Percentiles rank a stretch among this genome's conserved stretches.
Conservation (phyloP, 2,329 filamentous ascomycete species). For the Dothidotthia symphoricarpi region DNA sequence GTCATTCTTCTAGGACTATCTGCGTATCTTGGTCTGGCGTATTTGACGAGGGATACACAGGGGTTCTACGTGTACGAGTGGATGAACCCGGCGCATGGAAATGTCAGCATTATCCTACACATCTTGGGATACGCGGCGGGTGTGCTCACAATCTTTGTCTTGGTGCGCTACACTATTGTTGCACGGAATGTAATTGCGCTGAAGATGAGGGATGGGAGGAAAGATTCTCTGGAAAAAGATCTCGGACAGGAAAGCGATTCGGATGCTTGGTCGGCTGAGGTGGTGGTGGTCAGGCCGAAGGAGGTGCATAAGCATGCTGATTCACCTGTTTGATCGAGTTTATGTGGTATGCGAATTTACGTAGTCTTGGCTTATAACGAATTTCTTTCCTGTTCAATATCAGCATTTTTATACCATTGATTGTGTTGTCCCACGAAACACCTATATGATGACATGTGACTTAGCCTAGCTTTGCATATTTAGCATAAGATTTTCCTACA, state of each 20-base stretch:
- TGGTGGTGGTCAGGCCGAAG: slow-evolving; percentile 8
- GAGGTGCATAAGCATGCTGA: slow-evolving; percentile 2
- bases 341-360: too few species aligned
- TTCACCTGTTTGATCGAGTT: slow-evolving; percentile 3
- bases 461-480: too few species aligned
- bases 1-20: slow-evolving; percentile 66
- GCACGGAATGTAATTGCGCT: slow-evolving; percentile 12
- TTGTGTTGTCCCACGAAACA: too few species aligned
- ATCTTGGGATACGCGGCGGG: slow-evolving; percentile 23
- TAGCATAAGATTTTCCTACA: too few species aligned
- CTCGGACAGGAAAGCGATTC: background rate
- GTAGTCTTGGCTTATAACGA: too few species aligned
- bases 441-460: too few species aligned
- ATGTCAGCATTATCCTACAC: slow-evolving; percentile 21
- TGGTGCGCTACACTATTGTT: slow-evolving; percentile 17
- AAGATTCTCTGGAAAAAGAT: background rate
- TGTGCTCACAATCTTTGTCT: slow-evolving; percentile 18
- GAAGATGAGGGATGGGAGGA: slow-evolving; percentile 4
- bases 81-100: slow-evolving; percentile 29
- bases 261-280: slow-evolving; percentile 14
- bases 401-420: background rate
- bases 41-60: slow-evolving; percentile 65
- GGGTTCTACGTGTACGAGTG: slow-evolving; percentile 71
- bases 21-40: slow-evolving; percentile 70
- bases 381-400: background rate